A percentile compares a stretch with the other conserved stretches of the same genome.
Evolutionary conservation across 1,139 yeast genomes (phyloP).

Genomic region (Suhomyces ambrosiae): DNA sequence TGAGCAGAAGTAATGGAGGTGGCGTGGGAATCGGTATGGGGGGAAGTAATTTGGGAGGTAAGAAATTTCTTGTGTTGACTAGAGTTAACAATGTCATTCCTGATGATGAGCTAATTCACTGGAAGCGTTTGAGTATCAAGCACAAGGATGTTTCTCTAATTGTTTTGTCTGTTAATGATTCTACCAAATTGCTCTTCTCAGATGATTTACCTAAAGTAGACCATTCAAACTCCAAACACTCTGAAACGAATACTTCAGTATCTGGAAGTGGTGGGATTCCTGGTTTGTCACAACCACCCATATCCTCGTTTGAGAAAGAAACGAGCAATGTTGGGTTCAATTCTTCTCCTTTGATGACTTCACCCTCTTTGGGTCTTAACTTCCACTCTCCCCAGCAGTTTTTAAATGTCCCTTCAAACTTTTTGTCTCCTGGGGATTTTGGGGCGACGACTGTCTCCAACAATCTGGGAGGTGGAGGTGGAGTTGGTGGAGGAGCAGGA

Average conservation of each 20-base stretch:
- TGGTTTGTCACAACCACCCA: background rate
- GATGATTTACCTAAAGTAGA: slow-evolving; percentile 16
- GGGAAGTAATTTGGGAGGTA: slow-evolving; percentile 34
- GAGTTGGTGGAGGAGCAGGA: slow-evolving; percentile 11
- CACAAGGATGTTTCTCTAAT: slow-evolving; percentile 66
- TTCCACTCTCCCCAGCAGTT: slow-evolving; percentile 47
- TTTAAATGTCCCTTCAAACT: slow-evolving; percentile 36
- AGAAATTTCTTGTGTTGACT: slow-evolving; percentile 65
- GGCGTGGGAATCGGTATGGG: slow-evolving; percentile 33
- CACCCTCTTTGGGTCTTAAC: slow-evolving; percentile 35
- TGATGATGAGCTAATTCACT: slow-evolving; percentile 75
- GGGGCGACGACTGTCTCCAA: slow-evolving; percentile 20
- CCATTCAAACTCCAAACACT: background rate
- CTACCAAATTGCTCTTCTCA: slow-evolving; percentile 57
- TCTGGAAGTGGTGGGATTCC: background rate
- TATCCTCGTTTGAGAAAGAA: slow-evolving; percentile 4
- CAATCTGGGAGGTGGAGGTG: slow-evolving; percentile 22
- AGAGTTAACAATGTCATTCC: slow-evolving; percentile 72
- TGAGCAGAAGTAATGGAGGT: slow-evolving; percentile 32
- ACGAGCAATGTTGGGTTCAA: slow-evolving; percentile 7
- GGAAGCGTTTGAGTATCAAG: slow-evolving; percentile 67
- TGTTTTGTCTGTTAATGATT: slow-evolving; percentile 70
- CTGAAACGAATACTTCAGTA: background rate
- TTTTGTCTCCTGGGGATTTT: slow-evolving; percentile 36
- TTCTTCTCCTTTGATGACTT: slow-evolving; percentile 31